Percentiles rank a stretch among this genome's conserved stretches.
These are phyloP conservation scores for Fomitopsis serialis DNA, from an alignment of 768 basidiomycete genomes.

Conservation along the genomic window DNA sequence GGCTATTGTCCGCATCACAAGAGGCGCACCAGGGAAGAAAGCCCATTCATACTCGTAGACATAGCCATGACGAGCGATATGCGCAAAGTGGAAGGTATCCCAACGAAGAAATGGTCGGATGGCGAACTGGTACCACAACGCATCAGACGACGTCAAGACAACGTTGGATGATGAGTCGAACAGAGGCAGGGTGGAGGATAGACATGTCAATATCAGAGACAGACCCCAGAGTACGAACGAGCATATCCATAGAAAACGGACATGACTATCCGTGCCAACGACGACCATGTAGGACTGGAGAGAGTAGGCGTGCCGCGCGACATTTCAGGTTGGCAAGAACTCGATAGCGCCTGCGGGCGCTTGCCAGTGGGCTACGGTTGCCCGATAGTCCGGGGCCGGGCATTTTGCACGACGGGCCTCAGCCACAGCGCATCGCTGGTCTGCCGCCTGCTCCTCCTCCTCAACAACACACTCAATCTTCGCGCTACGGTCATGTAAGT, in stretches of 20 bases:
- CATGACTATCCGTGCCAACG: neutral
- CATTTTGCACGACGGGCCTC: too few relatives aligned
- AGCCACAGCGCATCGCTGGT: too few relatives aligned
- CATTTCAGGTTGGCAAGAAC: too few relatives aligned
- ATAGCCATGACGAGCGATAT: constrained; percentile 57
- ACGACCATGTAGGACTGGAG: too few relatives aligned
- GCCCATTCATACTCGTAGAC: constrained; percentile 81
- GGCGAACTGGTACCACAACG: neutral
- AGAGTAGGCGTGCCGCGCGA: too few relatives aligned
- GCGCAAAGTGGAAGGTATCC: constrained; percentile 82
- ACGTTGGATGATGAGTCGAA: constrained; percentile 22
- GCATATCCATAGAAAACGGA: neutral
- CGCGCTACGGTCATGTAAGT: too few relatives aligned
- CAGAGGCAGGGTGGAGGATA: constrained; percentile 7
- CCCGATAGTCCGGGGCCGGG: too few relatives aligned
- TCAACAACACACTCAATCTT: too few relatives aligned
- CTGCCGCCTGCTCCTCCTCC: too few relatives aligned
- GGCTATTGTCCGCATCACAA: constrained; percentile 37
- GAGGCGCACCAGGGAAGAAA: constrained; percentile 70
- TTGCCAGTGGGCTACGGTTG: too few relatives aligned
- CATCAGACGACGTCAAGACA: neutral
- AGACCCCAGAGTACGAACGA: too few relatives aligned
- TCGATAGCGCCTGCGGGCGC: too few relatives aligned
- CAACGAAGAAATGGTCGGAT: constrained; percentile 57
- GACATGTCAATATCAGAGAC: neutral